A percentile compares a stretch with the other conserved stretches of the same genome.
phyloP scores from a whole-genome alignment of 768 basidiomycete genomes.

The Mycena epipterygia region DNA sequence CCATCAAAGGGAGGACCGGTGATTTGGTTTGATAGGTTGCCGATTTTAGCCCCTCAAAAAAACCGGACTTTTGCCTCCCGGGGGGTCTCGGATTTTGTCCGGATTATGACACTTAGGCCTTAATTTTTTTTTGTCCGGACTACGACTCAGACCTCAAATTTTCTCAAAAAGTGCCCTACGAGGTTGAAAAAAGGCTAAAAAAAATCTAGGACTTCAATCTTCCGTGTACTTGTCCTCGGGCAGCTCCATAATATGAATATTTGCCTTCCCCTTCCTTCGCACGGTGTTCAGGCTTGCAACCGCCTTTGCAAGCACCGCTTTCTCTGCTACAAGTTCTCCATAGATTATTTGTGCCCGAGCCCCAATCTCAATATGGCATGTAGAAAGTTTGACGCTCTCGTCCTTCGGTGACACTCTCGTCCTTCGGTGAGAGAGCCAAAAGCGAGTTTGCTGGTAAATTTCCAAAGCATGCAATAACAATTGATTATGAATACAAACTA shows the following conservation, averaged over 20 bases:
- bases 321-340: neutral
- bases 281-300: constrained; percentile 8
- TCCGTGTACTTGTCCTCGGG: neutral
- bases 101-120: neutral
- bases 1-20: no score
- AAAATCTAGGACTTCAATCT: neutral
- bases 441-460: no score
- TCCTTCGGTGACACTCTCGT: no score
- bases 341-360: neutral
- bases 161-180: neutral
- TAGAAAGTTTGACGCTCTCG: no score
- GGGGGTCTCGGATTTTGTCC: neutral
- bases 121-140: neutral
- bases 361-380: neutral
- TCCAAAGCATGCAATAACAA: no score
- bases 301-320: neutral
- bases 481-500: no score
- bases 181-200: neutral
- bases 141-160: neutral
- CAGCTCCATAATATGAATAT: constrained; percentile 3
- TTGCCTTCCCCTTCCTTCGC: neutral
- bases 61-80: neutral
- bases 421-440: no score
- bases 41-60: neutral
- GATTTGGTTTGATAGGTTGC: neutral